Base-by-base conservation (phyloP, 768 basidiomycete genomes). In the Macrolepiota fuliginosa region DNA sequence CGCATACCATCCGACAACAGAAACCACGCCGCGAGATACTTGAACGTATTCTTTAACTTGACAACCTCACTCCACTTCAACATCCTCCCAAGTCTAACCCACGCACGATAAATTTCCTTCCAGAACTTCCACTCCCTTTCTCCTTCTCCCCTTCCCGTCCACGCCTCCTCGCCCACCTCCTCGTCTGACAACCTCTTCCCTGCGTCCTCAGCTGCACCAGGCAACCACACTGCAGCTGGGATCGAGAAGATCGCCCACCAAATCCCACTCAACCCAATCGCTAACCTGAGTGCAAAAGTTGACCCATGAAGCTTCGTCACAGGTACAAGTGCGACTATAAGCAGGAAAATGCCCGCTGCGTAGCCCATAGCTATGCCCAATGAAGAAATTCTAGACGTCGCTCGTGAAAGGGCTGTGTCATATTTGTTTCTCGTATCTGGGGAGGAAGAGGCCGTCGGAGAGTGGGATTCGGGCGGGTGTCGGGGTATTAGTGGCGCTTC, bases 21-120 rank as follows among this genome's bases (percentile, higher is more conserved):
- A 71, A 97, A 96, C 95, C 96, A 98, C 0, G 96, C 94, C 4
- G 88, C 83, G 46, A 98, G 87, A 67, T 93, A 98, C 65, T 83
- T 83, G 79, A 96, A 98, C 1, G 95, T 94, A 68, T 94, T 89
- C 32, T 83, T 81, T 15, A 98, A 78, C 56, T 83, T 82, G 71
- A 82, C 83, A 42, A 96, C 85, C 69, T 96, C 88, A 7, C 74
- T 76, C 80, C 85, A 88, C 1, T 78, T 79, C 22, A 98, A 77
- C 90, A 94, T 94, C 35, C 75, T 77, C 0, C 84, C 87, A 0
- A 98, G 79, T 24, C 89, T 76, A 56, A 77, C 80, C 96, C 96
- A 98, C 0, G 92, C 91, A 4, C 75, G 78, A 1, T 70, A 65
- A 22, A 95, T 80, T 70, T 94, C 87, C 36, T 72, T 64, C 37